These are phyloP conservation scores for Fusarium anguioides DNA, from an alignment of 2,329 filamentous ascomycete genomes.

Conservation along the genomic window DNA sequence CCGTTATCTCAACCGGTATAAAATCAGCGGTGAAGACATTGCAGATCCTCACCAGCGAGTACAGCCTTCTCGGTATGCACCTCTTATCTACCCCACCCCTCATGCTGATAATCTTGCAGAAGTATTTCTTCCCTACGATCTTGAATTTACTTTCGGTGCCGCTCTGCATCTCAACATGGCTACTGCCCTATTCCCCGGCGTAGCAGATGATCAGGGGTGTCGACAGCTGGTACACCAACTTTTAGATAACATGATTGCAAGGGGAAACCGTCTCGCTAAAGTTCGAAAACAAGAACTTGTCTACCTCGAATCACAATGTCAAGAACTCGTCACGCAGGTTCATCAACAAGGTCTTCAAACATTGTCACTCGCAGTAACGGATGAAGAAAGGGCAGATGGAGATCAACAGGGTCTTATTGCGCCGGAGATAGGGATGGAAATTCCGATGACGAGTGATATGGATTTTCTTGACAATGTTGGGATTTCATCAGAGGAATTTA, in stretches of 20 bases:
- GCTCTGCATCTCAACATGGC: constrained; percentile 53
- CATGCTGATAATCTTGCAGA: constrained; percentile 39
- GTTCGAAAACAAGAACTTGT: constrained; percentile 50
- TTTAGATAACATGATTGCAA: constrained; percentile 49
- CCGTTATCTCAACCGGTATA: constrained; percentile 54
- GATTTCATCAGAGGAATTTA: constrained; percentile 54
- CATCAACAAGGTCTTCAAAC: constrained; percentile 45
- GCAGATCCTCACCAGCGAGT: constrained; percentile 51
- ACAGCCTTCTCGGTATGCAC: constrained; percentile 50
- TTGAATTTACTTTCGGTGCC: constrained; percentile 52
- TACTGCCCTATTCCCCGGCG: constrained; percentile 49
- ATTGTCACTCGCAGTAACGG: constrained; percentile 30
- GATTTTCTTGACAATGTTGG: constrained; percentile 53
- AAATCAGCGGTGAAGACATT: constrained; percentile 55
- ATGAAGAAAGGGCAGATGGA: constrained; percentile 20
- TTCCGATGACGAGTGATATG: constrained; percentile 36
- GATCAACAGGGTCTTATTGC: constrained; percentile 11
- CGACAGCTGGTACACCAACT: constrained; percentile 43
- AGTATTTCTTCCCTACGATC: constrained; percentile 52
- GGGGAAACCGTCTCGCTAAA: constrained; percentile 49
- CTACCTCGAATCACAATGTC: constrained; percentile 45
- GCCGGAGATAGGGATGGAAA: not conserved
- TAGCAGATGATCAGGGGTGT: constrained; percentile 42
- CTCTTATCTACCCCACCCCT: accelerated
- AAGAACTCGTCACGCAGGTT: constrained; percentile 41